Conservation (phyloP, 2,329 filamentous ascomycete species). For the Penicillium sp. region DNA sequence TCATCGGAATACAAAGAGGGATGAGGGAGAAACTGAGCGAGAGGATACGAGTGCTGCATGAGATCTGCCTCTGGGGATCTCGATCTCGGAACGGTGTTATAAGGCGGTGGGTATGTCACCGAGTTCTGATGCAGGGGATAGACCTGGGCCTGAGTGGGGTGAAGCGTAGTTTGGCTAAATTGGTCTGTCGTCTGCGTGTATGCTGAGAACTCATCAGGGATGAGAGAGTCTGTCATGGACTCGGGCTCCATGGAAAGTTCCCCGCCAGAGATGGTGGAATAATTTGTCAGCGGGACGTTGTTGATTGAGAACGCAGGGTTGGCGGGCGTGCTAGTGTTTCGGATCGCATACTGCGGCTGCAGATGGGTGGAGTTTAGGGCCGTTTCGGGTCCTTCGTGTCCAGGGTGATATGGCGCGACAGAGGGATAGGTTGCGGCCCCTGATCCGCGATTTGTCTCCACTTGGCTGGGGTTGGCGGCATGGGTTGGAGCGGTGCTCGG, state of each 20-base stretch:
- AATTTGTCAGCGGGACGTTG: slow-evolving; percentile 11
- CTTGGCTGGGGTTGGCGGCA: slow-evolving; percentile 7
- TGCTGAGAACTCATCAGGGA: slow-evolving; percentile 15
- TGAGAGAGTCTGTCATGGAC: slow-evolving; percentile 20
- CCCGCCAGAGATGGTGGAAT: slow-evolving; percentile 25
- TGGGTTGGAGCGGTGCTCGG: slow-evolving; percentile 36
- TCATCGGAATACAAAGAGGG: slow-evolving; percentile 23
- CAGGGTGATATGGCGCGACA: slow-evolving; percentile 3
- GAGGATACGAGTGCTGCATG: slow-evolving; percentile 23
- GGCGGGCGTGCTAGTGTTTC: slow-evolving; percentile 9
- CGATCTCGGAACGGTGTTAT: slow-evolving; percentile 27
- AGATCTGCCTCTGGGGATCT: slow-evolving; percentile 20
- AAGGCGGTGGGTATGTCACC: slow-evolving; percentile 36
- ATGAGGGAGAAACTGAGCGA: slow-evolving; percentile 13
- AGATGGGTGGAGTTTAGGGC: background rate
- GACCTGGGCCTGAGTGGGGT: slow-evolving; percentile 18
- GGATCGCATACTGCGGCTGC: slow-evolving; percentile 15
- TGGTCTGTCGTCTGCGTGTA: slow-evolving; percentile 14
- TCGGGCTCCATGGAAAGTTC: slow-evolving; percentile 31
- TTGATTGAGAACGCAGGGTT: slow-evolving; percentile 13
- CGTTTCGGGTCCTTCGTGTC: background rate
- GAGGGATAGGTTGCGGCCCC: slow-evolving; percentile 2
- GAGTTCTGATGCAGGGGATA: slow-evolving; percentile 32
- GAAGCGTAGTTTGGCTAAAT: slow-evolving; percentile 16
- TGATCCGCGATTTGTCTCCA: background rate